Evolutionary conservation across 1,284 basidiomycete species (phyloP).

Genomic region (Rhodotorula sp.): DNA sequence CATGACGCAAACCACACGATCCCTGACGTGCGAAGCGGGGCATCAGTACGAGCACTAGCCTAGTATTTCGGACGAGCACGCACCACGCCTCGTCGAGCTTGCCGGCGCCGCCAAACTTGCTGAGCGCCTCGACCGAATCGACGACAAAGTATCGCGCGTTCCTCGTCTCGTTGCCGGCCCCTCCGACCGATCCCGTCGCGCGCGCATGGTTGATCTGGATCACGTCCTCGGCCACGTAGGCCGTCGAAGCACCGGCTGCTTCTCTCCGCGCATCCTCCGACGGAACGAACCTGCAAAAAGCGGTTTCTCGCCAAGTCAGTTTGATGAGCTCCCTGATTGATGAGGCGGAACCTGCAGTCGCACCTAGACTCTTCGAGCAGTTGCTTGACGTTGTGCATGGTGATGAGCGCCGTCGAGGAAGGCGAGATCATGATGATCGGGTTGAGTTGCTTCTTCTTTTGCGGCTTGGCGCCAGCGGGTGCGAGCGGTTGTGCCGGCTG

Average conservation of each 20-base stretch:
- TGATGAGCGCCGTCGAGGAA: slow-evolving; percentile 88
- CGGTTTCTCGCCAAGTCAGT: not conserved
- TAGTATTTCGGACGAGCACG: slow-evolving; percentile 22
- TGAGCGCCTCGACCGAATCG: slow-evolving; percentile 85
- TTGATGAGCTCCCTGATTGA: too few relatives aligned
- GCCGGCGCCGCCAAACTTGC: slow-evolving; percentile 66
- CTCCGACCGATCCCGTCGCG: not conserved
- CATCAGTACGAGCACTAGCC: not conserved
- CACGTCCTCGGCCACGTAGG: slow-evolving; percentile 56
- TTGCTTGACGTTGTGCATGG: slow-evolving; percentile 94
- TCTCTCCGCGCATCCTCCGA: slow-evolving; percentile 65
- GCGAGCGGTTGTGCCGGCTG: not conserved
- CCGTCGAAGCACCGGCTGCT: not conserved
- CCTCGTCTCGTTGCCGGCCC: slow-evolving; percentile 17
- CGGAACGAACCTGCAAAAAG: slow-evolving; percentile 64
- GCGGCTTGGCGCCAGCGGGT: slow-evolving; percentile 10
- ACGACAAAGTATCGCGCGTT: slow-evolving; percentile 65
- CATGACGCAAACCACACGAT: slow-evolving; percentile 92
- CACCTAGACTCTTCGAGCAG: slow-evolving; percentile 87
- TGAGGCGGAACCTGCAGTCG: slow-evolving; percentile 44
- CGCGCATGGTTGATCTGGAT: slow-evolving; percentile 65
- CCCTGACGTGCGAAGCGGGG: slow-evolving; percentile 52
- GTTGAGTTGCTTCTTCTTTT: slow-evolving; percentile 48
- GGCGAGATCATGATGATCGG: slow-evolving; percentile 97
- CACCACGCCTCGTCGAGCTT: slow-evolving; percentile 70